A percentile compares a stretch with the other conserved stretches of the same genome.
Evolutionary conservation across 352 stramenopile genomes (phyloP).

Genomic region (Globisporangium echinulatum): DNA sequence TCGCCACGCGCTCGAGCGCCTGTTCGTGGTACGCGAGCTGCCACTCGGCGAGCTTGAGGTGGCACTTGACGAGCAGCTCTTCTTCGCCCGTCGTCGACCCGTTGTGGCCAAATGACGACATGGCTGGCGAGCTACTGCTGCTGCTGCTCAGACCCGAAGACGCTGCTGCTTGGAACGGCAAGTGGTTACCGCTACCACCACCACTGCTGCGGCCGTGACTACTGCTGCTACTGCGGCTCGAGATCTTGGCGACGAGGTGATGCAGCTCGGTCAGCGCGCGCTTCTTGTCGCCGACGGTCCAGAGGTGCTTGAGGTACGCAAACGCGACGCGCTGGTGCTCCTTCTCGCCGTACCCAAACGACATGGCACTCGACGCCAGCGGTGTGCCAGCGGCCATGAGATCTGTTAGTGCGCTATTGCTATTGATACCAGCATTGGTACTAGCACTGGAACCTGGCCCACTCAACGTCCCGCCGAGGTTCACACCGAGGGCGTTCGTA

Average conservation of each 20-base stretch:
- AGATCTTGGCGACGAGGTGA: constrained; percentile 74
- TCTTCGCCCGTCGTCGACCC: constrained; percentile 31
- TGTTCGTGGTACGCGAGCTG: constrained; percentile 78
- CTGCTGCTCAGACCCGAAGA: constrained; percentile 2
- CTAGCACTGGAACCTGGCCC: constrained; percentile 2
- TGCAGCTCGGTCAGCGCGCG: constrained; percentile 86
- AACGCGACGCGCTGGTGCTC: constrained; percentile 92
- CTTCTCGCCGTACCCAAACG: constrained; percentile 74
- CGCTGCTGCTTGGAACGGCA: constrained; percentile 7
- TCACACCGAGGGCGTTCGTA: constrained; percentile 64
- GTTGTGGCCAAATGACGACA: constrained; percentile 13
- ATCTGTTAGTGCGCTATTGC: constrained; percentile 19
- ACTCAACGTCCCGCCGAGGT: constrained; percentile 21
- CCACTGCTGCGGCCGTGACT: constrained; percentile 11
- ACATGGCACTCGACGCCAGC: constrained; percentile 37
- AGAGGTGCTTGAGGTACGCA: constrained; percentile 94
- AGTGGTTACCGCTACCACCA: background rate
- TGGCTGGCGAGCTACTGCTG: background rate
- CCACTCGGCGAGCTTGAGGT: constrained; percentile 83
- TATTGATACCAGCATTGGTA: background rate
- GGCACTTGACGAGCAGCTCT: constrained; percentile 75
- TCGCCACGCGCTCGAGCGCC: constrained; percentile 70
- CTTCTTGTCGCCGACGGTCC: constrained; percentile 83
- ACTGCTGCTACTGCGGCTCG: constrained; percentile 28
- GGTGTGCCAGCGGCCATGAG: constrained; percentile 41